These are phyloP conservation scores for Paraphoma sp. DNA, from an alignment of 2,329 filamentous ascomycete species.

Conservation along the genomic window DNA sequence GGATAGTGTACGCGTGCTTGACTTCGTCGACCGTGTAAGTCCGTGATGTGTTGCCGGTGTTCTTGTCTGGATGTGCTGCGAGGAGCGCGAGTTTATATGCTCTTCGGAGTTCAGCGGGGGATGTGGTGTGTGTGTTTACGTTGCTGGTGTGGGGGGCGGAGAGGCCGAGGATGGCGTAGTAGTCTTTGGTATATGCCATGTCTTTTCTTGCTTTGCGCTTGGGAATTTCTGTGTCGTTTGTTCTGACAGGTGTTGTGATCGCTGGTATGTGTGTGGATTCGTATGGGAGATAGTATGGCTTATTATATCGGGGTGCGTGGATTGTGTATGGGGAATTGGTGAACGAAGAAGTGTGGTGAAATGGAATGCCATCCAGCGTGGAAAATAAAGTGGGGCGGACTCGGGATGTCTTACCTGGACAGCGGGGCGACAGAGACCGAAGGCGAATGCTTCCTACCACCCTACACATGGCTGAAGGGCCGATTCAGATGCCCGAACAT, in stretches of 20 bases:
- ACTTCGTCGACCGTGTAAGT: slow-evolving; percentile 63
- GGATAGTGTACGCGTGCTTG: slow-evolving; percentile 62
- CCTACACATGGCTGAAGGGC: slow-evolving; percentile 10
- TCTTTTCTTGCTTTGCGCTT: neutral
- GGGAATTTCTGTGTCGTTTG: neutral
- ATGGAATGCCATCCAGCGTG: slow-evolving; percentile 6
- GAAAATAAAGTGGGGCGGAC: slow-evolving; percentile 16
- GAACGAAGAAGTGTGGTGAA: neutral
- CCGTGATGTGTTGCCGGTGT: neutral
- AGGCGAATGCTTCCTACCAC: neutral
- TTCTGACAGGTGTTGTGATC: neutral
- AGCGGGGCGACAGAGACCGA: slow-evolving; percentile 10
- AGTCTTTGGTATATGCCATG: slow-evolving; percentile 37
- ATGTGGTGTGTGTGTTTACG: slow-evolving; percentile 1
- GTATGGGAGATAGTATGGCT: neutral
- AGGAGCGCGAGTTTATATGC: slow-evolving; percentile 66
- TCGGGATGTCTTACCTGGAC: slow-evolving; percentile 2
- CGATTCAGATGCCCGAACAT: slow-evolving; percentile 11
- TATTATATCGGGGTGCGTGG: neutral
- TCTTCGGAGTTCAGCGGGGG: slow-evolving; percentile 15
- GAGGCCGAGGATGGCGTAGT: slow-evolving; percentile 38
- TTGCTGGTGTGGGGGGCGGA: slow-evolving; percentile 5
- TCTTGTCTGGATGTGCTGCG: slow-evolving; percentile 66
- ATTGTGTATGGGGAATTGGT: neutral
- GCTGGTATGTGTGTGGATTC: neutral